phyloP scores from a whole-genome alignment of 2,329 filamentous ascomycete genomes.

The Paradendryphiella salina region DNA sequence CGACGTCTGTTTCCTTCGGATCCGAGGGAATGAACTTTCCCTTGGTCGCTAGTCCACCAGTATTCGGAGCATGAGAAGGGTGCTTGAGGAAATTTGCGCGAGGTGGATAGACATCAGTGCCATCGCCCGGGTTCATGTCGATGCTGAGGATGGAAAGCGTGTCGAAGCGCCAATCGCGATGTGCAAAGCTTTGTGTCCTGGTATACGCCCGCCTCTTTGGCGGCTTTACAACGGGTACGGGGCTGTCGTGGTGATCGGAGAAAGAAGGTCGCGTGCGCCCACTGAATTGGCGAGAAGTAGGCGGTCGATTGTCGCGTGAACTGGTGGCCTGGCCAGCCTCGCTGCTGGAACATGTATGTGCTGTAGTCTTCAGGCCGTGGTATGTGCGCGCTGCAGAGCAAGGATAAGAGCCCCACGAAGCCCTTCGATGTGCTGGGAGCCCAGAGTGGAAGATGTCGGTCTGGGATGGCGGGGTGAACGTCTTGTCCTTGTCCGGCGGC shows the following conservation, averaged over 20 bases:
- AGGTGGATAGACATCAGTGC: constrained; percentile 37
- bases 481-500: constrained; percentile 30
- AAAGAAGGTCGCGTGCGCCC: constrained; percentile 42
- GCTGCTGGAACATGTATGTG: constrained; percentile 32
- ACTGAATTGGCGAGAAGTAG: constrained; percentile 32
- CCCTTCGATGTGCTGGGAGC: constrained; percentile 50
- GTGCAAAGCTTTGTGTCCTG: constrained; percentile 37
- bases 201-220: constrained; percentile 32
- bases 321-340: constrained; percentile 21
- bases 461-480: constrained; percentile 47
- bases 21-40: constrained; percentile 75
- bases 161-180: constrained; percentile 78
- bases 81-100: constrained; percentile 41
- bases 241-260: constrained; percentile 45
- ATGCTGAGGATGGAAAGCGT: constrained; percentile 78
- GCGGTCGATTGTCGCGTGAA: constrained; percentile 23
- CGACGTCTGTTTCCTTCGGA: constrained; percentile 72
- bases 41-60: constrained; percentile 73
- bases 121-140: constrained; percentile 62
- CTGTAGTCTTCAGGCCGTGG: constrained; percentile 10
- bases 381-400: constrained; percentile 17
- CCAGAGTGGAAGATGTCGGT: constrained; percentile 53
- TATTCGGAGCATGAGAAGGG: constrained; percentile 50
- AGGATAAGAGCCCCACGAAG: constrained; percentile 43
- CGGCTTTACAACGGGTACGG: constrained; percentile 43